These are phyloP conservation scores for Aspergillus sojae DNA, from an alignment of 2,329 filamentous ascomycete species.

Conservation along the genomic window DNA sequence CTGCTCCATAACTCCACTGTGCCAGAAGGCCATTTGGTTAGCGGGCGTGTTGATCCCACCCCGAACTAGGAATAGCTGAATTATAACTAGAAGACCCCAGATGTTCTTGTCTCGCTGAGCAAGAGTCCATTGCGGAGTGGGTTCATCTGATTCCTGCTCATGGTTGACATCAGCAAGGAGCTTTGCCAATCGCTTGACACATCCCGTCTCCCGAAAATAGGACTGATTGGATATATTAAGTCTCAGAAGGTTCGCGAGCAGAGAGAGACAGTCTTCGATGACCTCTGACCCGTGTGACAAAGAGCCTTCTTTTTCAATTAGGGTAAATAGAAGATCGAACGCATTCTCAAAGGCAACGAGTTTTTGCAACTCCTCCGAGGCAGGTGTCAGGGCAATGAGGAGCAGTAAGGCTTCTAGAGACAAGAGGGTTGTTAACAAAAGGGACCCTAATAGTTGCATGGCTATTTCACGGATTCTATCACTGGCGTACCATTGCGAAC, in stretches of 20 bases:
- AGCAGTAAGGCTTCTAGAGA: slow-evolving; percentile 74
- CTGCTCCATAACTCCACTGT: slow-evolving; percentile 76
- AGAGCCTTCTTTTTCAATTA: slow-evolving; percentile 81
- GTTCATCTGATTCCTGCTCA: slow-evolving; percentile 57
- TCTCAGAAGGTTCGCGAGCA: slow-evolving; percentile 84
- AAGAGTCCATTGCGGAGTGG: slow-evolving; percentile 73
- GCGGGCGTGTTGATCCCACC: slow-evolving; percentile 79
- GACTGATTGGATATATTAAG: slow-evolving; percentile 91
- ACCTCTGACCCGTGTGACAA: slow-evolving; percentile 80
- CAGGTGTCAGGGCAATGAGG: slow-evolving; percentile 83
- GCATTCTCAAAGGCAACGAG: slow-evolving; percentile 94
- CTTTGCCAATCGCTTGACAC: slow-evolving; percentile 70
- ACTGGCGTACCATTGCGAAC: slow-evolving; percentile 68
- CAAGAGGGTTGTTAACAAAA: slow-evolving; percentile 18
- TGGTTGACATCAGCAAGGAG: slow-evolving; percentile 66
- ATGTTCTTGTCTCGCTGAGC: slow-evolving; percentile 84
- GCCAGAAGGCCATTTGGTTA: slow-evolving; percentile 86
- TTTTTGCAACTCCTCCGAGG: slow-evolving; percentile 87
- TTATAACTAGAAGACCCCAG: slow-evolving; percentile 83
- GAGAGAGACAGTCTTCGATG: slow-evolving; percentile 89
- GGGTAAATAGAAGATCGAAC: slow-evolving; percentile 81
- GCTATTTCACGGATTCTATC: not conserved
- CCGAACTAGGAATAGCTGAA: slow-evolving; percentile 79
- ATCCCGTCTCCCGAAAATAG: slow-evolving; percentile 88
- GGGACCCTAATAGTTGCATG: not conserved